A percentile compares a stretch with the other conserved stretches of the same genome.
These are phyloP conservation scores for Phoma sp. DNA, from an alignment of 2,329 filamentous ascomycete genomes.

Conservation along the genomic window DNA sequence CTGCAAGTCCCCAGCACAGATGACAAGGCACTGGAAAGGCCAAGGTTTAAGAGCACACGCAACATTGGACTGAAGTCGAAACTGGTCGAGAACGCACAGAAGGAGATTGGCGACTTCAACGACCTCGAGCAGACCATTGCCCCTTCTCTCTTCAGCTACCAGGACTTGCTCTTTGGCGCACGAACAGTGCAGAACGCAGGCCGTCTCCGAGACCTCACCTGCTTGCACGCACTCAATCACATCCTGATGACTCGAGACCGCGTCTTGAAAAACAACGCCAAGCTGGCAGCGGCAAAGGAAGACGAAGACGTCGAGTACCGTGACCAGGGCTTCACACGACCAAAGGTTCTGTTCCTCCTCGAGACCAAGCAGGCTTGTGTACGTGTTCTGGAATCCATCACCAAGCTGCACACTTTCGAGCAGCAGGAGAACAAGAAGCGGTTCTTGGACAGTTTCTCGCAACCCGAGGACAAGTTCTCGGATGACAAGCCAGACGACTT, in stretches of 20 bases:
- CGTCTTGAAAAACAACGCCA: slow-evolving; percentile 90
- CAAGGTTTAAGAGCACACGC: slow-evolving; percentile 30
- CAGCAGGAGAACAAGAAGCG: slow-evolving; percentile 95
- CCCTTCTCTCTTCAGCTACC: slow-evolving; percentile 79
- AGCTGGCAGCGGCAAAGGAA: slow-evolving; percentile 70
- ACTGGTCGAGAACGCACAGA: slow-evolving; percentile 38
- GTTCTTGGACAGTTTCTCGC: slow-evolving; percentile 82
- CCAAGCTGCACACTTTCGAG: slow-evolving; percentile 77
- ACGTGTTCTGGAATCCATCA: slow-evolving; percentile 77
- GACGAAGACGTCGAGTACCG: slow-evolving; percentile 72
- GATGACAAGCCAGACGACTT: slow-evolving; percentile 85
- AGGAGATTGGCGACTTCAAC: slow-evolving; percentile 59
- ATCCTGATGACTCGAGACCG: slow-evolving; percentile 91
- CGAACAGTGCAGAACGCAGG: slow-evolving; percentile 73
- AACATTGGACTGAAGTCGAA: slow-evolving; percentile 44
- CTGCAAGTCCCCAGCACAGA: slow-evolving; percentile 34
- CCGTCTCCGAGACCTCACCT: slow-evolving; percentile 72
- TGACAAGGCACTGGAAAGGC: slow-evolving; percentile 23
- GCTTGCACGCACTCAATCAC: slow-evolving; percentile 88
- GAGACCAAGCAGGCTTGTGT: slow-evolving; percentile 89
- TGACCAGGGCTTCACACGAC: slow-evolving; percentile 94
- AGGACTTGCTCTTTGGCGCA: slow-evolving; percentile 78
- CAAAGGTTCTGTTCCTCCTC: slow-evolving; percentile 88
- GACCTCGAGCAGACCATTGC: slow-evolving; percentile 69
- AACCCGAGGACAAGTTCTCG: slow-evolving; percentile 71